Percentiles rank a stretch among this genome's conserved stretches.
These are phyloP conservation scores for Fraxinus baroniana DNA, from an alignment of 305 asterid genomes.

Conservation along the genomic window DNA sequence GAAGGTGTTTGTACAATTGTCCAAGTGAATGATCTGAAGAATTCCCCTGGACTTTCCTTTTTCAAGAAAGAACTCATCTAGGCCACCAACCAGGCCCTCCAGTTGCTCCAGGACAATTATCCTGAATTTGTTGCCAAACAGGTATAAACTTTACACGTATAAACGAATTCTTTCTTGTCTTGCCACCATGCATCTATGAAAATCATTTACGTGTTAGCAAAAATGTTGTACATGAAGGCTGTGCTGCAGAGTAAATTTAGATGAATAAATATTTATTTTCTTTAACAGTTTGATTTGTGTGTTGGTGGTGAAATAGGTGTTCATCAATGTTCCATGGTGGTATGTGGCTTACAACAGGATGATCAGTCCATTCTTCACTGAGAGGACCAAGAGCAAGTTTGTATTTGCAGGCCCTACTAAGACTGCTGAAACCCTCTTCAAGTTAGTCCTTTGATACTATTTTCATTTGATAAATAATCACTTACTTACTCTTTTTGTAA, in stretches of 20 bases:
- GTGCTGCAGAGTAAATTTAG: too few relatives aligned
- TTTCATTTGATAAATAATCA: not conserved
- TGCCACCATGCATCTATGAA: too few relatives aligned
- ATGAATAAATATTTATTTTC: not conserved
- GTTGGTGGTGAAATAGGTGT: conserved; percentile 50
- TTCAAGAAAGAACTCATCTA: conserved; percentile 78
- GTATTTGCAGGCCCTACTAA: conserved; percentile 92
- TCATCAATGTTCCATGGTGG: conserved; percentile 99
- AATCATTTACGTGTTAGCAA: too few relatives aligned
- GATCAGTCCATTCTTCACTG: conserved; percentile 90
- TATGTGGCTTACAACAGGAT: conserved; percentile 82
- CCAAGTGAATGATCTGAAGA: conserved; percentile 79
- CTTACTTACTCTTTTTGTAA: not conserved
- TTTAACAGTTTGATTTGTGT: not conserved
- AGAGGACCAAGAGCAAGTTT: conserved; percentile 96
- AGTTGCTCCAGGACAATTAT: conserved; percentile 84
- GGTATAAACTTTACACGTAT: conserved; percentile 32
- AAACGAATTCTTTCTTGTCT: not conserved
- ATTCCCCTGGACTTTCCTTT: conserved; percentile 71
- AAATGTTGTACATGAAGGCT: too few relatives aligned
- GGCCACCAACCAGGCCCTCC: conserved; percentile 83
- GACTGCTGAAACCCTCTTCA: conserved; percentile 81
- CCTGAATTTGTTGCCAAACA: conserved; percentile 98
- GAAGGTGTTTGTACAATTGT: conserved; percentile 74
- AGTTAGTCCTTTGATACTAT: conserved; percentile 36